Evolutionary conservation across 768 basidiomycete genomes (phyloP), one percentile per base, ranked within the genome.

Genomic region (Tulasnella sp.): DNA sequence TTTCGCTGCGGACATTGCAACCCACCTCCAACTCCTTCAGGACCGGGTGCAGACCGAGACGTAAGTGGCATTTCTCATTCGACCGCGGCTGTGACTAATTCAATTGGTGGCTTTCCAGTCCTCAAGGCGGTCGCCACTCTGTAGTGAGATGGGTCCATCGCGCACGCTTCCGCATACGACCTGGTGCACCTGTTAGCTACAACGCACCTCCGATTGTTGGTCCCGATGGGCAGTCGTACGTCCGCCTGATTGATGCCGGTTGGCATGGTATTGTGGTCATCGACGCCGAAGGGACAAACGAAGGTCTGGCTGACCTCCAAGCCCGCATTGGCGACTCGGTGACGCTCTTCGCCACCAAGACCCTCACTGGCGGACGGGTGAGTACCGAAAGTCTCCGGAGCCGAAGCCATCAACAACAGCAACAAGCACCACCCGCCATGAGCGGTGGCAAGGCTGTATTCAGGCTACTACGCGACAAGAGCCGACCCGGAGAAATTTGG

Each of bases 101-200:
- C 40, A 10, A 19, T 73, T 73, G 31, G 46, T 74, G 46, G 42
- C 77, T 44, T 39, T 72, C 71, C 80, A 95, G 93, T n/a, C 92
- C 93, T 2, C 93, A 95, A 84, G 94, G 93, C 44, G 88, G 89
- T 6, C 87, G 90, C 81, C 93, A 94, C 81, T 94, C 92, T 80
- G 93, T 95, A 76, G 91, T 95, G 18, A 92, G 93, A 39, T 96
- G 94, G 94, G 90, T 94, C 0, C 90, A 95, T 82, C 92, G 94
- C 19, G 92, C 94, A 2, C 90, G 91, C 8, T 95, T 95, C 85
- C 87, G 88, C 16, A 88, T 95, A 58, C 1, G 62, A 74, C 89
- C 91, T 84, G 19, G 84, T 78, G 82, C 82, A 73, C 85, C 84
- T 77, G 84, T 85, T 80, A 82, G 86, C 81, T 82, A 86, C 0